Base-by-base conservation (phyloP, 768 basidiomycete species). In the Suillus placidus region DNA sequence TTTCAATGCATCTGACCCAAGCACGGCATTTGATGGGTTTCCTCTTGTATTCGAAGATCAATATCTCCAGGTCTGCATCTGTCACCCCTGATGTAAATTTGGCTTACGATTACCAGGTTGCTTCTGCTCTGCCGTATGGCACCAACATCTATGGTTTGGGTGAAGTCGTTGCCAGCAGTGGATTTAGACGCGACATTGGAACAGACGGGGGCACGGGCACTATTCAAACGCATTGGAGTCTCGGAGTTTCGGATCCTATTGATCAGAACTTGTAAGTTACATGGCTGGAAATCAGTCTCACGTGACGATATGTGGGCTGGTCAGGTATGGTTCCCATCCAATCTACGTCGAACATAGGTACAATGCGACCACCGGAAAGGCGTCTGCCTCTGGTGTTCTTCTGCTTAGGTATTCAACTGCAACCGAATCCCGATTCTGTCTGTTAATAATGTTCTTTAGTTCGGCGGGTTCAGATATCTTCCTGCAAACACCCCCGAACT, bases 71-170 rank as follows among this genome's bases (percentile, higher is more conserved):
- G 84, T 86, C 58, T 57, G 56, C 4, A 16, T 38, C n/a, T 37
- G n/a, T 26, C 13, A 38, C 23, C 35, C 7, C 35, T 16, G 4
- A 23, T 37, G 7, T 23, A 23, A 37, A 23, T 57, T 7, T 9
- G 6, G 37, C 35, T 57, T 57, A 57, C 9, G 14, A 23, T 57
- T 14, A 23, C 35, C 35, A 88, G 87, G 68, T 94, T 23, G 78
- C 90, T 1, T 90, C 90, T 6, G 83, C 88, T 0, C 78, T 94
- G 2, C 90, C 92, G 0, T 72, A 82, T 6, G 80, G 83, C 45
- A 83, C 91, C 3, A 93, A 93, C 68, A 83, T 94, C 57, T 93
- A 93, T 68, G 92, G 93, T 4, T 76, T 94, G 43, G 91, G 92
- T 2, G 91, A 95, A 73, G 85, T 87, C 1, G 77, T 91, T 13